These are phyloP conservation scores for Verruconis gallopava DNA, from an alignment of 2,329 filamentous ascomycete species.

Conservation along the genomic window DNA sequence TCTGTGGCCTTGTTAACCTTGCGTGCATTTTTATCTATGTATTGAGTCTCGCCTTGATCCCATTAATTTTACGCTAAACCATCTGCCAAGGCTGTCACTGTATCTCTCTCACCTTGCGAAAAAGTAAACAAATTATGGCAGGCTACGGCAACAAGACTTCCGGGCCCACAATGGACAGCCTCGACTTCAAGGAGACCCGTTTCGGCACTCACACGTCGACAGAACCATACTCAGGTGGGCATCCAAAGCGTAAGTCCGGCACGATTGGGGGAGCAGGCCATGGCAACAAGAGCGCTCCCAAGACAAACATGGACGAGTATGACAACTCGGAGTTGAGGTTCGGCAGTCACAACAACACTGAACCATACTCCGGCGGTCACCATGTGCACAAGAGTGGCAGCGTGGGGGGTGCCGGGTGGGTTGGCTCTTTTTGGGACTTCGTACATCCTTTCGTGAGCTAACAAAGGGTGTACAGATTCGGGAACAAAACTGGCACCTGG, in stretches of 20 bases:
- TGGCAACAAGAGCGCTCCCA: conserved; percentile 23
- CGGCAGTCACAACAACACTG: conserved; percentile 1
- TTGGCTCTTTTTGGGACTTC: background rate
- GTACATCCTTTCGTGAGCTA: background rate
- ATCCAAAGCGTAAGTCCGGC: conserved; percentile 14
- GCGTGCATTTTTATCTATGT: background rate
- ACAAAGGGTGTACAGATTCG: conserved; percentile 22
- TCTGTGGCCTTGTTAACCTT: background rate
- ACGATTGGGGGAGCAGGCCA: conserved; percentile 23
- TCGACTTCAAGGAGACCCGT: conserved; percentile 19
- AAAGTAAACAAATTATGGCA: conserved; percentile 3
- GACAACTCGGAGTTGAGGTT: conserved; percentile 6
- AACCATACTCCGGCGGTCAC: conserved; percentile 5
- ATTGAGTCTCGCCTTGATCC: background rate
- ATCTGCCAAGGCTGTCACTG: no score
- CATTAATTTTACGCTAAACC: background rate
- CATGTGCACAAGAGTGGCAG: conserved; percentile 2
- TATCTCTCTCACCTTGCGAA: background rate
- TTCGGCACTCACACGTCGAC: conserved; percentile 17
- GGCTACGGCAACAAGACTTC: conserved; percentile 15
- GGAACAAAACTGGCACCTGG: conserved; percentile 19
- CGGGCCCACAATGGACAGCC: conserved; percentile 12
- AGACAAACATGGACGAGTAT: background rate
- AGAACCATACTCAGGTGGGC: conserved; percentile 18
- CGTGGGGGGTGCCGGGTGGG: conserved; percentile 7